Percentiles rank a stretch among this genome's conserved stretches.
phyloP scores from a whole-genome alignment of 2,329 filamentous ascomycete species.

The Pyrenophora tritici-repentis region DNA sequence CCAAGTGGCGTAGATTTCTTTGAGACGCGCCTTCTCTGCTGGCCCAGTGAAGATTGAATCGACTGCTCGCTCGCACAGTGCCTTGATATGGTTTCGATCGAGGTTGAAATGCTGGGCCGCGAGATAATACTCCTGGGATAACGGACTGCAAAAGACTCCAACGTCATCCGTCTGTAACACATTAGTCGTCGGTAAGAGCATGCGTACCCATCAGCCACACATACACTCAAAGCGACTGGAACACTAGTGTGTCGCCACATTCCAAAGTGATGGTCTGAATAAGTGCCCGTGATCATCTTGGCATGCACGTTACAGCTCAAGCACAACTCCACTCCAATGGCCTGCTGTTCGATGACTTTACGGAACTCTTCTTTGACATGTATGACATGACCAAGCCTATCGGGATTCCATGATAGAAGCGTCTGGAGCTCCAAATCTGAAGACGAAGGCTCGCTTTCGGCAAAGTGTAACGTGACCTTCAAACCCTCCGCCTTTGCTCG shows the following conservation, averaged over 20 bases:
- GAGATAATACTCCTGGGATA: constrained; percentile 78
- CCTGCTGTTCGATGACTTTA: constrained; percentile 57
- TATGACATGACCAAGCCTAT: constrained; percentile 78
- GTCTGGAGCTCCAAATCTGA: constrained; percentile 64
- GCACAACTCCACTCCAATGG: constrained; percentile 74
- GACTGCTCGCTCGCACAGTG: constrained; percentile 65
- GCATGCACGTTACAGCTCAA: constrained; percentile 81
- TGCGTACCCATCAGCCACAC: constrained; percentile 45
- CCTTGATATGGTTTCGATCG: constrained; percentile 52
- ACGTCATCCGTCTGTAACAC: constrained; percentile 75
- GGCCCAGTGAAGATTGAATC: constrained; percentile 70
- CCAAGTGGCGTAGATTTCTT: constrained; percentile 29
- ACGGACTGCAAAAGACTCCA: constrained; percentile 75
- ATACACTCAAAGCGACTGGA: constrained; percentile 68
- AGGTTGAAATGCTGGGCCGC: constrained; percentile 73
- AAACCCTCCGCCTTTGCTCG: constrained; percentile 62
- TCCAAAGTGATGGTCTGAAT: constrained; percentile 75
- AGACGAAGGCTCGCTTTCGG: constrained; percentile 66
- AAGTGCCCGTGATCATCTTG: constrained; percentile 70
- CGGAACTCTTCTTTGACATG: constrained; percentile 68
- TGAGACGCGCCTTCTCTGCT: constrained; percentile 63
- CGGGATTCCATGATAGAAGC: constrained; percentile 68
- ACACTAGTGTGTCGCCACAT: constrained; percentile 66
- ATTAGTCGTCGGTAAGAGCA: constrained; percentile 15
- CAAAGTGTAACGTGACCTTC: constrained; percentile 76